Base-by-base conservation (phyloP, 345 rosid species). In the Mallotus nudiflorus region DNA sequence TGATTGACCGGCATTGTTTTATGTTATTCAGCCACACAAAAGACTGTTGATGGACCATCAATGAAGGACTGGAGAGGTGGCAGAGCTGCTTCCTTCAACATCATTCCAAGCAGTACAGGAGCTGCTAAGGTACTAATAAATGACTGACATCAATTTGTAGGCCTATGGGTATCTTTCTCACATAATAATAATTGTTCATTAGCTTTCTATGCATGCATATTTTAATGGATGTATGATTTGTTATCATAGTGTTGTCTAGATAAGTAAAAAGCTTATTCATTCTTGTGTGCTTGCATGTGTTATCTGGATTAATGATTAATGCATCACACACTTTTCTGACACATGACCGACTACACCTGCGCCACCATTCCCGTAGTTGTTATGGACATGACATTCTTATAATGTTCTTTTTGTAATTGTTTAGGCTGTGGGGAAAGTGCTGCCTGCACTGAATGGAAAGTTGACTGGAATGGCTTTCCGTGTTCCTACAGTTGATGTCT, bases 61-160 rank as follows among this genome's bases (percentile, higher is more conserved):
- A 88, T 84, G 88, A 88, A 88, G 78, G 89, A 88, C 81, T 88
- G 92, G 92, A 84, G 92, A 78, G 92, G 92, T 66, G 92, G 92
- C 27, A 84, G 90, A 50, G 92, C 90, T 70, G 92, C 92, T 64
- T 85, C 90, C 67, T 88, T 84, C 82, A 87, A 87, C 65, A 87
- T 87, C 72, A 87, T 87, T 63, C 91, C 89, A 7, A 87, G 91
- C 81, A 87, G 92, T 76, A 88, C 92, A 51, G 92, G 92, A 69
- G 92, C 92, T 75, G 92, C 92, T 15, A 84, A 88, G 90, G 91
- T 85, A 70, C 45, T 50, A 28, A n/a, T n/a, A n/a, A 13, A 13
- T 25, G 20, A 18, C 53, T 28, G 42, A 14, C 22, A 53, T 44
- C 16, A 39, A 29, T 54, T 11, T 42, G 55, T 54, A 52, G n/a